Evolutionary conservation across 805 yeast genomes (phyloP).

Genomic region (Lachancea quebecensis): DNA sequence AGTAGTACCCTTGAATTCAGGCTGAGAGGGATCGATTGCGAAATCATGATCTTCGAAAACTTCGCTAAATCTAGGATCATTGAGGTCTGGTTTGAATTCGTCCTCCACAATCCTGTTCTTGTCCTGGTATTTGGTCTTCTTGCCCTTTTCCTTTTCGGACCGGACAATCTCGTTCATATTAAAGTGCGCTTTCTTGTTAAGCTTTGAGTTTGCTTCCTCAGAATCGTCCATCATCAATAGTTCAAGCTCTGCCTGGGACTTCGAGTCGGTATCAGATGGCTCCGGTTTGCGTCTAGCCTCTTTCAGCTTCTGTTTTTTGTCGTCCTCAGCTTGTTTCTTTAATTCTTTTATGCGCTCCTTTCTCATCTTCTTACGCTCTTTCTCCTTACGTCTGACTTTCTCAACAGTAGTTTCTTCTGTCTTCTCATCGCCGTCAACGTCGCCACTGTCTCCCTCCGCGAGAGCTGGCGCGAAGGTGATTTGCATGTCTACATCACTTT

Average conservation of each 20-base stretch:
- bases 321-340: slow-evolving; percentile 45
- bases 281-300: slow-evolving; percentile 23
- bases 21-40: slow-evolving; percentile 89
- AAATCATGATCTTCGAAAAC: slow-evolving; percentile 79
- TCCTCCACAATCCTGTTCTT: slow-evolving; percentile 47
- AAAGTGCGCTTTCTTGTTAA: slow-evolving; percentile 54
- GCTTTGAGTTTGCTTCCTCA: slow-evolving; percentile 28
- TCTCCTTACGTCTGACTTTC: slow-evolving; percentile 77
- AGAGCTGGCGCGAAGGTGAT: slow-evolving; percentile 91
- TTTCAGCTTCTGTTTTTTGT: slow-evolving; percentile 39
- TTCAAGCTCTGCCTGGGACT: slow-evolving; percentile 65
- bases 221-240: slow-evolving; percentile 63
- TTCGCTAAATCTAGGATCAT: slow-evolving; percentile 80
- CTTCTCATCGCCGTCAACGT: slow-evolving; percentile 32
- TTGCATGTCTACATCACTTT: slow-evolving; percentile 82
- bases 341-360: slow-evolving; percentile 65
- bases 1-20: slow-evolving; percentile 82
- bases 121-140: slow-evolving; percentile 40
- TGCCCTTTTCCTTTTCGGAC: slow-evolving; percentile 58
- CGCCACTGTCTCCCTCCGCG: slow-evolving; percentile 35
- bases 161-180: slow-evolving; percentile 70
- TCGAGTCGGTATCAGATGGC: slow-evolving; percentile 24
- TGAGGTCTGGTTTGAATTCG: slow-evolving; percentile 59
- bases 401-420: slow-evolving; percentile 68
- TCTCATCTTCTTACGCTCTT: slow-evolving; percentile 84